phyloP scores from a whole-genome alignment of 768 basidiomycete species.

The Boletellus sp. region DNA sequence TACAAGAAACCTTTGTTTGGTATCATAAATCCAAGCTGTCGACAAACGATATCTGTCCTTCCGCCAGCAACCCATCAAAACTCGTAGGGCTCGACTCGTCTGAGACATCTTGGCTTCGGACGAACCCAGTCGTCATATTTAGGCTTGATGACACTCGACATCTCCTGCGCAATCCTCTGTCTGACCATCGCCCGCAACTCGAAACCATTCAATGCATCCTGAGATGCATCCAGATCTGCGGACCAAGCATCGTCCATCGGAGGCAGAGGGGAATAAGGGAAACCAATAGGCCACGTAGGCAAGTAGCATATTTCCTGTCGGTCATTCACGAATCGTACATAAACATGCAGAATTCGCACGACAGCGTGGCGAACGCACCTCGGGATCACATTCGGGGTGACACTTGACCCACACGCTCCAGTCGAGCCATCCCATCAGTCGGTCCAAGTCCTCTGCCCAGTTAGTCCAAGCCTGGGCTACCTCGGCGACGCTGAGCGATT shows the following conservation, averaged over 20 bases:
- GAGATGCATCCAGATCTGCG: not conserved
- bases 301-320: not conserved
- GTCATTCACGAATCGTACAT: not conserved
- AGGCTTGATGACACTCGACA: not conserved
- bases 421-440: slow-evolving; percentile 46
- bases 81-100: not conserved
- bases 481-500: not conserved
- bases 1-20: no score
- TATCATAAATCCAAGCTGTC: no score
- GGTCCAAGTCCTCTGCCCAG: slow-evolving; percentile 35
- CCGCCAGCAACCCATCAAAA: not conserved
- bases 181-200: not conserved
- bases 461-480: slow-evolving; percentile 9
- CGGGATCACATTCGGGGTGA: slow-evolving; percentile 39
- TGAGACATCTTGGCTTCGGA: not conserved
- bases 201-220: not conserved
- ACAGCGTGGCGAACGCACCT: slow-evolving; percentile 31
- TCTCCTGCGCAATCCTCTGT: not conserved
- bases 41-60: no score
- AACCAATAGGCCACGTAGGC: not conserved
- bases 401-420: slow-evolving; percentile 51
- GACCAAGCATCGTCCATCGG: not conserved
- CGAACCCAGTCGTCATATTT: not conserved
- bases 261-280: not conserved
- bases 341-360: no score